phyloP scores from a whole-genome alignment of 768 basidiomycete genomes.

The Coprinopsis strossmayeri region DNA sequence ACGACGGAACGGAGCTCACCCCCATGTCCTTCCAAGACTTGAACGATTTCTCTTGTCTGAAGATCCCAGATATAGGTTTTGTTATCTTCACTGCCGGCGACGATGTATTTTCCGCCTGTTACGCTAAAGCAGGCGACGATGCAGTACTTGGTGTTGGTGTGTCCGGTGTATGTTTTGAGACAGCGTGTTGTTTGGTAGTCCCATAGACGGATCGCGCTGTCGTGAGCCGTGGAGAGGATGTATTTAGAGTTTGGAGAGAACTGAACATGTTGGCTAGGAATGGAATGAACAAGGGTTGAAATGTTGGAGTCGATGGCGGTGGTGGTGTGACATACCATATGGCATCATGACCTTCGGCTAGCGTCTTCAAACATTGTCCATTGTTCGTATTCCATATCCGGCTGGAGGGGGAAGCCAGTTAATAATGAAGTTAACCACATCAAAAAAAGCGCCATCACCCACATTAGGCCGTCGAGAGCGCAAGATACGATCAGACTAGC shows the following conservation, averaged over 20 bases:
- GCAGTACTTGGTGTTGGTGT: constrained; percentile 78
- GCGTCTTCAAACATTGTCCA: constrained; percentile 93
- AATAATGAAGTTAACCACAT: too few relatives aligned
- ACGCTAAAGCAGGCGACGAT: constrained; percentile 81
- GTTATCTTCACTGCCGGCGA: constrained; percentile 87
- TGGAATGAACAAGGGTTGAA: not conserved
- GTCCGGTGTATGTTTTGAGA: constrained; percentile 85
- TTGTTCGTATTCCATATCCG: constrained; percentile 93
- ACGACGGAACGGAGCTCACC: constrained; percentile 33
- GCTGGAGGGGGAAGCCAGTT: constrained; percentile 34
- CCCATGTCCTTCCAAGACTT: constrained; percentile 69
- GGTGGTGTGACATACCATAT: constrained; percentile 50
- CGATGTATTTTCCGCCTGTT: constrained; percentile 84
- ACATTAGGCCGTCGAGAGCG: constrained; percentile 93
- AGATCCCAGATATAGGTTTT: constrained; percentile 90
- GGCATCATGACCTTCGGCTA: constrained; percentile 85
- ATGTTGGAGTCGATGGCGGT: not conserved
- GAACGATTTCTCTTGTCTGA: constrained; percentile 80
- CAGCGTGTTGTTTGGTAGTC: constrained; percentile 89
- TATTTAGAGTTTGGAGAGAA: constrained; percentile 97
- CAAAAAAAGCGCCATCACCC: too few relatives aligned
- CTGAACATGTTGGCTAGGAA: constrained; percentile 72
- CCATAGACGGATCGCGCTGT: constrained; percentile 91
- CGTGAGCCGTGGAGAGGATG: constrained; percentile 89
- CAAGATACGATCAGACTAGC: constrained; percentile 89